Conservation (phyloP, 2,329 filamentous ascomycete genomes). For the Fusarium nisikadoi region DNA sequence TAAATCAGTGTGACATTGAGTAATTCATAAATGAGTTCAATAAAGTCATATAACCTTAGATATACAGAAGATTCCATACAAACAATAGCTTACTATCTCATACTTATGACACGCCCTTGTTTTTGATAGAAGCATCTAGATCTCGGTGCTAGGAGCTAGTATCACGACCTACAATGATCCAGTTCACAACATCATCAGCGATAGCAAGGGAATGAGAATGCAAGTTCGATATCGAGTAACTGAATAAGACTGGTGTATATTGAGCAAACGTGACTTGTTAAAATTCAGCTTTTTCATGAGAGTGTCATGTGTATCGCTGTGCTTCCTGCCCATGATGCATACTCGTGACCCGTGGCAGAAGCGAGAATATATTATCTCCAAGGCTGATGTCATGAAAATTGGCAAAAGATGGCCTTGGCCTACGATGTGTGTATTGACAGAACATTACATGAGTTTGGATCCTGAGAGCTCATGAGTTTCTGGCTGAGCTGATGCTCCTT, state of each 20-base stretch:
- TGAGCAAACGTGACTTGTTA: background rate
- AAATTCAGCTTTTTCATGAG: no score
- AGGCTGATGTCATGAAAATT: background rate
- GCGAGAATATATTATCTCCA: background rate
- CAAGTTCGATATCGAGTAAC: background rate
- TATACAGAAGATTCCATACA: no score
- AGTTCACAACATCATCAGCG: background rate
- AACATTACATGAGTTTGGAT: background rate
- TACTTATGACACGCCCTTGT: no score
- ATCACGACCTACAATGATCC: background rate
- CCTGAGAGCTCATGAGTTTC: background rate
- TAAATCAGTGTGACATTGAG: no score
- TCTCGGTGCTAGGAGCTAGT: background rate
- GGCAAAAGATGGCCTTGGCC: fast-evolving
- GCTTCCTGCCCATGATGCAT: background rate
- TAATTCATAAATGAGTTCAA: background rate
- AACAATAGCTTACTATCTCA: background rate
- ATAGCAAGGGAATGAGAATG: background rate
- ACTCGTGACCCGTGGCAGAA: background rate
- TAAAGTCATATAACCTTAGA: no score
- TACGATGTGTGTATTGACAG: background rate
- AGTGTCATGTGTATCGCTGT: background rate
- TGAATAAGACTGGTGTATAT: background rate
- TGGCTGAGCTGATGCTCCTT: no score
- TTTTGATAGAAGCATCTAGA: background rate